Conservation (phyloP, 768 basidiomycete species). For the Fomitopsis serialis region DNA sequence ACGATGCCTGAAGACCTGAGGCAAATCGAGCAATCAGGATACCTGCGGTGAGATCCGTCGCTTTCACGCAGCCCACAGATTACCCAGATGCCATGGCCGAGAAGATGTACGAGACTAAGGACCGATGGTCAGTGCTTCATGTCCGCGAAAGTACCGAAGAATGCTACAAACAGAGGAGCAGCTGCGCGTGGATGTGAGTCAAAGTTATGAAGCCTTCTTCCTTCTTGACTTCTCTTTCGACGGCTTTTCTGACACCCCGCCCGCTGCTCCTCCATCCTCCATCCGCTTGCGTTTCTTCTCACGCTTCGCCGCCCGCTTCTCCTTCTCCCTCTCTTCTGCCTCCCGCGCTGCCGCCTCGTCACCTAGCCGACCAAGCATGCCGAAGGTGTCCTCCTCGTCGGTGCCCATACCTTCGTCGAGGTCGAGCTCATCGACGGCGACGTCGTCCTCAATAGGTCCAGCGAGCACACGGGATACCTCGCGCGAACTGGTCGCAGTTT, state of each 20-base stretch:
- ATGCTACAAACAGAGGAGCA: no score
- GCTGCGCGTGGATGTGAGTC: not conserved
- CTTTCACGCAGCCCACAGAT: no score
- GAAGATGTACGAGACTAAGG: no score
- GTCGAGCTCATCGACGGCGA: slow-evolving; percentile 13
- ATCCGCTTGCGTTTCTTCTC: slow-evolving; percentile 26
- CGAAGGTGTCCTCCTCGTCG: slow-evolving; percentile 29
- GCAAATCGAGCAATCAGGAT: no score
- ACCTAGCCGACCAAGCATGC: slow-evolving; percentile 23
- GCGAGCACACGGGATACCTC: slow-evolving; percentile 18
- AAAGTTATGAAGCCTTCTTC: not conserved
- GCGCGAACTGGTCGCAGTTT: slow-evolving; percentile 12
- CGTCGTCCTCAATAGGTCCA: slow-evolving; percentile 2
- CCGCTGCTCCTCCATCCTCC: slow-evolving; percentile 6
- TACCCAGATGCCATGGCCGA: no score
- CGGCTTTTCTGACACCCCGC: not conserved
- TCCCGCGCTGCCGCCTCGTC: slow-evolving; percentile 22
- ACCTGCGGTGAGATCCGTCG: no score
- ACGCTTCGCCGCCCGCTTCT: slow-evolving; percentile 22
- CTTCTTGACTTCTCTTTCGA: not conserved
- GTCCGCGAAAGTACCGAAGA: no score
- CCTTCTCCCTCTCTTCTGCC: slow-evolving; percentile 15
- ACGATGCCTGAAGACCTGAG: no score
- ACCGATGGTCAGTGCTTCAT: no score
- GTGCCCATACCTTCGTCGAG: slow-evolving; percentile 20